Percentiles rank a stretch among this genome's conserved stretches.
These are phyloP conservation scores for Secale cereale DNA, from an alignment of 176 grass and related monocot genomes.

Conservation along the genomic window DNA sequence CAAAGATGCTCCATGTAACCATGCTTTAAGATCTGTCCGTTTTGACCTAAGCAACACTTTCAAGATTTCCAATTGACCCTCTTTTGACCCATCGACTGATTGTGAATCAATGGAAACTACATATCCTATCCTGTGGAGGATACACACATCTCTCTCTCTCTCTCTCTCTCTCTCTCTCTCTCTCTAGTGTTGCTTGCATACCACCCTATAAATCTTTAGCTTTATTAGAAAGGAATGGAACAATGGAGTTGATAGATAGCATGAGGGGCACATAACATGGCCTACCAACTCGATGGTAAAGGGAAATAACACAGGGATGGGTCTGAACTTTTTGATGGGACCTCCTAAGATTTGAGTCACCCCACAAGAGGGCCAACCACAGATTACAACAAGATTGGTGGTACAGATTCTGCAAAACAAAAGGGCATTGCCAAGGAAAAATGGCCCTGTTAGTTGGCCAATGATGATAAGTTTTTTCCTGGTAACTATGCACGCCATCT, in stretches of 20 bases:
- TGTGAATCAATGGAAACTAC: conserved; percentile 6
- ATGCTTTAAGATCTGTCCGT: conserved; percentile 11
- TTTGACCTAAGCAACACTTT: conserved; percentile 31
- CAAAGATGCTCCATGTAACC: conserved; percentile 24
- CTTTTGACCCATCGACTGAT: conserved; percentile 38
- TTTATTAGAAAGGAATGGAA: conserved; percentile 38
- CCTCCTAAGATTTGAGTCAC: conserved; percentile 28
- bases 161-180: not conserved
- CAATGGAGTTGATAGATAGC: conserved; percentile 20
- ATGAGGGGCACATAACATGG: conserved; percentile 29
- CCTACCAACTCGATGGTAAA: conserved; percentile 35
- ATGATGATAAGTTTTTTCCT: not conserved
- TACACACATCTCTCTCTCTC: not conserved
- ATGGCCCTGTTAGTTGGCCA: not conserved
- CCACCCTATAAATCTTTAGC: conserved; percentile 40
- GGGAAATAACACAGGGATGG: not conserved
- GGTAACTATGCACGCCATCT: not conserved
- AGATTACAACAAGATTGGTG: conserved; percentile 31
- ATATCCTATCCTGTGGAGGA: too few species aligned
- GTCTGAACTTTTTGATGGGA: conserved; percentile 16
- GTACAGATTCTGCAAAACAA: conserved; percentile 29
- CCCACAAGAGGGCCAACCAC: not conserved
- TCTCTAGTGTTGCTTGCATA: conserved; percentile 40
- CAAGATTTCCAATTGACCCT: conserved; percentile 37
- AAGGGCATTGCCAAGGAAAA: conserved; percentile 18